Percentiles rank a stretch among this genome's conserved stretches.
Conservation (phyloP, 169 alveolate genomes). For the Eimeria sp. region DNA sequence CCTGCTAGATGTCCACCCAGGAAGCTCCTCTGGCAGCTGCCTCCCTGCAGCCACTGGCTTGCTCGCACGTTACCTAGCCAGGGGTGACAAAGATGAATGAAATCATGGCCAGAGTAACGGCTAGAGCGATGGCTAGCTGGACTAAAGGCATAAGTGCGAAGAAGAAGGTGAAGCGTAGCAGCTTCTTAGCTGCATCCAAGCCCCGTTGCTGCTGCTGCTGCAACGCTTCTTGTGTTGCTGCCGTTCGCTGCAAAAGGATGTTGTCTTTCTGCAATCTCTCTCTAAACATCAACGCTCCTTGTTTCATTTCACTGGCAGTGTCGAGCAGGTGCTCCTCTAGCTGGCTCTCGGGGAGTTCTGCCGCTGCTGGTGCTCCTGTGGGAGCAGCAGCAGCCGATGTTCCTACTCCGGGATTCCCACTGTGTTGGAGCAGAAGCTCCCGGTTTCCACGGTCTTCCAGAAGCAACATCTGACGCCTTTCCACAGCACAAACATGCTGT, state of each 20-base stretch:
- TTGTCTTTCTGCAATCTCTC: conserved; percentile 37
- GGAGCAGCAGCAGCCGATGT: neutral
- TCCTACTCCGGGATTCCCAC: neutral
- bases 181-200: conserved; percentile 42
- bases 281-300: conserved; percentile 36
- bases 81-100: conserved; percentile 22
- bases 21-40: neutral
- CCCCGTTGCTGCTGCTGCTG: conserved; percentile 47
- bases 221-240: conserved; percentile 45
- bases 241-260: conserved; percentile 29
- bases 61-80: conserved; percentile 5
- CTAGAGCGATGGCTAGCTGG: conserved; percentile 26
- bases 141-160: conserved; percentile 38
- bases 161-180: conserved; percentile 52
- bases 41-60: neutral
- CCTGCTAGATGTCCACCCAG: neutral
- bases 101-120: conserved; percentile 26
- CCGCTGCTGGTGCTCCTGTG: conserved; percentile 18
- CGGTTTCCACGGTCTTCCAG: neutral
- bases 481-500: neutral
- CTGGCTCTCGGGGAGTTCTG: neutral
- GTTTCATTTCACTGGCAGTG: conserved; percentile 44
- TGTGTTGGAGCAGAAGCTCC: conserved; percentile 12
- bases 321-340: conserved; percentile 28
- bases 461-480: neutral